Evolutionary conservation across 2,329 filamentous ascomycete genomes (phyloP), one percentile per base, ranked within the genome.

Genomic region (Aspergillus tanneri): DNA sequence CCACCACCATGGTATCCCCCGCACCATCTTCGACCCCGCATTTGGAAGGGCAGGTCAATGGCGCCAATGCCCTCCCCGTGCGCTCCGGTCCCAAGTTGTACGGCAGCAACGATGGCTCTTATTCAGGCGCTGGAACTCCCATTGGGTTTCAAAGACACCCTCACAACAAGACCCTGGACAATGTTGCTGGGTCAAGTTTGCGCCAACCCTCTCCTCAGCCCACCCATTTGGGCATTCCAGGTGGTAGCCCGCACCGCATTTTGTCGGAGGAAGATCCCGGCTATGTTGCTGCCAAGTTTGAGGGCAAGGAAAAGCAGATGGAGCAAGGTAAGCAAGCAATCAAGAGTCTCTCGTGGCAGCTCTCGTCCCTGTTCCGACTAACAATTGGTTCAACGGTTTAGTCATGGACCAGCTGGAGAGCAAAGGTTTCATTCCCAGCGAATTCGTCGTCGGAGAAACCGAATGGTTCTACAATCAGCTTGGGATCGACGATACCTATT

Each of bases 401-500:
- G 91, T 96, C 67, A 90, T 90, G 83, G 84, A 86, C 57, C 77
- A 86, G 65, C 84, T 96, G 59, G 79, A 83, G 64, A 81, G 85
- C 56, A 87, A 86, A 65, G 88, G 86, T 51, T 96, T 95, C 81
- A 88, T 99, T 53, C 93, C 93, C 2, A 79, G 82, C 48, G 79
- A 87, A 43, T 87, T 95, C 57, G 81, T 96, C 54, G 87, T 95
- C 54, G 80, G 84, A 21, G 91, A 99, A 73, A 88, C 91, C 43
- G 80, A 83, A 51, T 99, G 93, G 92, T 99, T 99, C 78, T 99
- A 99, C 77, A 88, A 93, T 68, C 87, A 95, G 71, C 83, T 99
- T 19, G 93, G 93, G 60, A 99, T 99, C 62, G 93, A 99, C 65
- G 93, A 96, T 78, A 92, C 95, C 73, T 97, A 96, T 78, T 97